These are phyloP conservation scores for Calonectria fujianensis DNA, from an alignment of 2,329 filamentous ascomycete genomes.

Conservation along the genomic window DNA sequence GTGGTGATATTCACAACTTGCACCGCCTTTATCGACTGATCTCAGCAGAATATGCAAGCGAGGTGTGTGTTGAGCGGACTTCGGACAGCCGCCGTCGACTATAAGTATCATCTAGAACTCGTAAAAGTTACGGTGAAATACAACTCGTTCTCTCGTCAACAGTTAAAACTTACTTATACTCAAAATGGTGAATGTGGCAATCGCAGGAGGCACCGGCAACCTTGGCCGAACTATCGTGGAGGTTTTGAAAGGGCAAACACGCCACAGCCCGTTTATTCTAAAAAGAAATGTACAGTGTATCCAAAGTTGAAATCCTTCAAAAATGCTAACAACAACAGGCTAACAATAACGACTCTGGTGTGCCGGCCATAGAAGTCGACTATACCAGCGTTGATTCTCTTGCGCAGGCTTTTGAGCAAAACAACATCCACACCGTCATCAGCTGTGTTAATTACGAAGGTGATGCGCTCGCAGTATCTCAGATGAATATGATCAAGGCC, in stretches of 20 bases:
- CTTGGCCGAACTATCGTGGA: background rate
- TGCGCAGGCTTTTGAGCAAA: background rate
- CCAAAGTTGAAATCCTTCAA: background rate
- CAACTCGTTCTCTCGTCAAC: background rate
- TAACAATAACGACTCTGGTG: background rate
- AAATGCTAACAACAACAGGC: background rate
- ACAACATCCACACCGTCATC: conserved; percentile 2
- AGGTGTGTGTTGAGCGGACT: background rate
- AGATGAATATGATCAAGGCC: conserved; percentile 9
- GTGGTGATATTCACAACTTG: no score
- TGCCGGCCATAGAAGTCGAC: background rate
- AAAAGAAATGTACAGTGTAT: background rate
- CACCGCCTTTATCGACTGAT: background rate
- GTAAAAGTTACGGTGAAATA: background rate
- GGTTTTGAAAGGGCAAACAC: background rate
- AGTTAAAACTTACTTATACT: no score
- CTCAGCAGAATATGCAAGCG: background rate
- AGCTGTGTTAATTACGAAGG: conserved; percentile 2
- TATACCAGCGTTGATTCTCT: conserved; percentile 5
- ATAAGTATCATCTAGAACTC: background rate
- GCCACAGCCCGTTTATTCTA: background rate
- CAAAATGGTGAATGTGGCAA: conserved; percentile 11
- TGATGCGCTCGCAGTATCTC: background rate
- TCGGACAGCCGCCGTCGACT: background rate
- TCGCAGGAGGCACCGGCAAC: conserved; percentile 19